Percentiles rank a stretch among this genome's conserved stretches.
These are phyloP conservation scores for Candida lessepsii DNA, from an alignment of 805 yeast genomes.

Conservation along the genomic window DNA sequence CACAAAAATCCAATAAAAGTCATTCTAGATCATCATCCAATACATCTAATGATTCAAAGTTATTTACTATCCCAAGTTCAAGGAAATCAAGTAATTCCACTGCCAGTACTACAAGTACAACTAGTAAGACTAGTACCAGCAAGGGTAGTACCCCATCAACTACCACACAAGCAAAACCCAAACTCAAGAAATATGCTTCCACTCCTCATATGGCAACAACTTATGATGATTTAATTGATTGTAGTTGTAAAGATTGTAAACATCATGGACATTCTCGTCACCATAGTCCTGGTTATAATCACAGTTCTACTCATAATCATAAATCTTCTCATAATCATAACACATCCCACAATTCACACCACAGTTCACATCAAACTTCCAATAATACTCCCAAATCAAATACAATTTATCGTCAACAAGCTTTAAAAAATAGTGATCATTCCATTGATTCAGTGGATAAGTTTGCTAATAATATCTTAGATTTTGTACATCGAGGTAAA, in stretches of 20 bases:
- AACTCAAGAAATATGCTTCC: not conserved
- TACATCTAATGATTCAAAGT: conserved; percentile 13
- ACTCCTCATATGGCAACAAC: not conserved
- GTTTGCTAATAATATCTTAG: conserved; percentile 18
- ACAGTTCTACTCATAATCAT: too few relatives aligned
- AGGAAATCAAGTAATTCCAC: conserved; percentile 2
- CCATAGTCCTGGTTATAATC: not conserved
- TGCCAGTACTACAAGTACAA: not conserved
- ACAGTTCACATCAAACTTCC: not conserved
- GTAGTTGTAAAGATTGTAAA: conserved; percentile 6
- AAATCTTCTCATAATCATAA: too few relatives aligned
- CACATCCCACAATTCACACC: conserved; percentile 1
- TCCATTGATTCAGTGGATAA: conserved; percentile 19
- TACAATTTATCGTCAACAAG: conserved; percentile 7
- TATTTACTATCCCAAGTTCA: conserved; percentile 1
- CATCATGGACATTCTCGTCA: conserved; percentile 6
- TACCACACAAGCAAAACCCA: not conserved
- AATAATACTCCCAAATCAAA: not conserved
- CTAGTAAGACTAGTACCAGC: not conserved
- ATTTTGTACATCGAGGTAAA: conserved; percentile 16
- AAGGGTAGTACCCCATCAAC: not conserved
- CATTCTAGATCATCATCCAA: conserved; percentile 16
- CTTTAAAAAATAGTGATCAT: conserved; percentile 5
- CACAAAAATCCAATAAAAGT: conserved; percentile 10
- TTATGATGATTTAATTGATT: conserved; percentile 5